phyloP scores from a whole-genome alignment of 169 alveolate genomes.

The Eimeria acervulina region DNA sequence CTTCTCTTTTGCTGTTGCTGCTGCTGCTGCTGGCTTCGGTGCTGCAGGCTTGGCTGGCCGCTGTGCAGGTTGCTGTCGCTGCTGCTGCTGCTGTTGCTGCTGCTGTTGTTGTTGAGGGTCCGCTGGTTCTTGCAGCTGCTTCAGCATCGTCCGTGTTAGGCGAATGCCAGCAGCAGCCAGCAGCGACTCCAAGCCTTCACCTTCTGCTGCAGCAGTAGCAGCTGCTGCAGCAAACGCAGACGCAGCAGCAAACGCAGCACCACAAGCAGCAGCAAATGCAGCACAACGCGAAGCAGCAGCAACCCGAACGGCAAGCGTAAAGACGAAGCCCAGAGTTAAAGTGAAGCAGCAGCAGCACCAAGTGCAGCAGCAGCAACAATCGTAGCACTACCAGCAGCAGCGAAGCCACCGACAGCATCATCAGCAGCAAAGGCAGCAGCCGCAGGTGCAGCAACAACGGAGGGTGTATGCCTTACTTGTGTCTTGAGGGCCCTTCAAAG shows the following conservation, averaged over 20 bases:
- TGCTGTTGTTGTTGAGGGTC: constrained; percentile 28
- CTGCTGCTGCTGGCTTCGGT: neutral
- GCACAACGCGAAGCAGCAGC: neutral
- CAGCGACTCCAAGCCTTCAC: constrained; percentile 26
- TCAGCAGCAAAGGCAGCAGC: too few relatives aligned
- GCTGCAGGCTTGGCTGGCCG: neutral
- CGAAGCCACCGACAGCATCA: too few relatives aligned
- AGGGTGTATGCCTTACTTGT: neutral
- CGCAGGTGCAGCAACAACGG: neutral
- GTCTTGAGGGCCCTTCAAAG: neutral
- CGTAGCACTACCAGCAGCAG: neutral
- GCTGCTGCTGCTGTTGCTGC: constrained; percentile 41
- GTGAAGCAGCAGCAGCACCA: constrained; percentile 9
- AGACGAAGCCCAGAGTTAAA: neutral
- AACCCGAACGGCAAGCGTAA: neutral
- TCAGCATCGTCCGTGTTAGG: constrained; percentile 60
- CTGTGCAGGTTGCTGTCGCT: neutral
- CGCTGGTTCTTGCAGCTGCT: constrained; percentile 75
- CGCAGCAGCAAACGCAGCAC: constrained; percentile 82
- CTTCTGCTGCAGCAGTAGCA: constrained; percentile 5
- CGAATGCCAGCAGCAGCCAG: constrained; percentile 62
- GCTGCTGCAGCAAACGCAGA: constrained; percentile 36
- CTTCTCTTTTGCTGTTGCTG: constrained; percentile 37
- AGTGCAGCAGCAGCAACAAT: neutral
- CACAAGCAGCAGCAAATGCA: neutral